phyloP scores from a whole-genome alignment of 108 stramenopile species.

The Discostella stelligeroides region DNA sequence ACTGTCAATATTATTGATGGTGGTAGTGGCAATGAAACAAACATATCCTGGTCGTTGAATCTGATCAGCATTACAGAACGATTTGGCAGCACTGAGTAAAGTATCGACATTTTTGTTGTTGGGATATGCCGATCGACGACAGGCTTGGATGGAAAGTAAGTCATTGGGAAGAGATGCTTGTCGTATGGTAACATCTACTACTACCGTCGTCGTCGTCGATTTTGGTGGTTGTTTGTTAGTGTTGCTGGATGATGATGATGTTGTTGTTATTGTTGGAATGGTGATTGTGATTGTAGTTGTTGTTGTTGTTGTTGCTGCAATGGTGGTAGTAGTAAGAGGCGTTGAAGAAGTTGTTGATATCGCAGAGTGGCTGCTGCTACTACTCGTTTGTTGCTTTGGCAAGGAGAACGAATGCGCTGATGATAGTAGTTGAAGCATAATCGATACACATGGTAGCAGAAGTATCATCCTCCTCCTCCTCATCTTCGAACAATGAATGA shows the following conservation, averaged over 20 bases:
- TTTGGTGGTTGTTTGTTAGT: too few relatives aligned
- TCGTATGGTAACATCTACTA: conserved; percentile 5
- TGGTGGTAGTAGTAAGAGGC: background rate
- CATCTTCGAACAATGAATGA: too few relatives aligned
- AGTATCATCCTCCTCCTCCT: too few relatives aligned
- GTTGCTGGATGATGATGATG: too few relatives aligned
- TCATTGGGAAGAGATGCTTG: conserved; percentile 22
- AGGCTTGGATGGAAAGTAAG: conserved; percentile 34
- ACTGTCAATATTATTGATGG: background rate
- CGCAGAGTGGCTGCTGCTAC: too few relatives aligned
- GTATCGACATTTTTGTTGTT: conserved; percentile 1
- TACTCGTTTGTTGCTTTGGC: background rate
- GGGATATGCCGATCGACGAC: conserved; percentile 33
- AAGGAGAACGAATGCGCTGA: background rate
- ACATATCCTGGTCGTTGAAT: conserved; percentile 33
- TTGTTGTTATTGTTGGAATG: too few relatives aligned
- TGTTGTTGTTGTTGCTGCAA: too few relatives aligned
- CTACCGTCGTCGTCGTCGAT: too few relatives aligned
- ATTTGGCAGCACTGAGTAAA: conserved; percentile 32
- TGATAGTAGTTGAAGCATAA: background rate
- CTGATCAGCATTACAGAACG: conserved; percentile 50
- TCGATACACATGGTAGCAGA: too few relatives aligned
- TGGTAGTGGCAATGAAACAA: conserved; percentile 28
- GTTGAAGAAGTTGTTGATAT: too few relatives aligned
- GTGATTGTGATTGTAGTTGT: too few relatives aligned